These are phyloP conservation scores for Solanum hybrid DNA, from an alignment of 305 asterid species.

Conservation along the genomic window DNA sequence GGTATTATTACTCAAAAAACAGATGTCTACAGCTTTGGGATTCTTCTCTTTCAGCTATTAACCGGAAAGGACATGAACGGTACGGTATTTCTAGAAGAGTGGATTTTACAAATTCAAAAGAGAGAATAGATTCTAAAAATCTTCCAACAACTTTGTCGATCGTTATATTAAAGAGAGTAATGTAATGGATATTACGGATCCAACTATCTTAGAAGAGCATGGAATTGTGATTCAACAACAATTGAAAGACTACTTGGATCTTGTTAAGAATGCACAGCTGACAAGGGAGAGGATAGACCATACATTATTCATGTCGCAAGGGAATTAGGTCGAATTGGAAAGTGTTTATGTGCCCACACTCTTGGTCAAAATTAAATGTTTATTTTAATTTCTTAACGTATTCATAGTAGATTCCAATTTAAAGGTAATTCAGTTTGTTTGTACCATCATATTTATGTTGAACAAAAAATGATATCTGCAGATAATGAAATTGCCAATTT, in stretches of 20 bases:
- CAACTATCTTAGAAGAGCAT: not conserved
- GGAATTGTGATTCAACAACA: not conserved
- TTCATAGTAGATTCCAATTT: too few species aligned
- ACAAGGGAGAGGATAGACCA: not conserved
- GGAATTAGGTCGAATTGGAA: not conserved
- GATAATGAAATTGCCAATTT: too few species aligned
- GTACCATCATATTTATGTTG: too few species aligned
- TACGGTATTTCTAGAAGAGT: too few species aligned
- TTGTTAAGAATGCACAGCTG: not conserved
- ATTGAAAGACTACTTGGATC: not conserved
- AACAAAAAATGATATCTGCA: too few species aligned
- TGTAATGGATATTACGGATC: not conserved
- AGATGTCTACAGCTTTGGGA: not conserved
- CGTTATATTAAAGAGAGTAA: fast-evolving
- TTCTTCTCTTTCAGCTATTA: not conserved
- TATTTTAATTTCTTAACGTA: too few species aligned
- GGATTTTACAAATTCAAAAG: too few species aligned
- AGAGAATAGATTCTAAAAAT: not conserved
- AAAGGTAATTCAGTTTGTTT: too few species aligned
- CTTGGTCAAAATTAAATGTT: not conserved
- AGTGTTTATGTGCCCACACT: not conserved
- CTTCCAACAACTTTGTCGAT: not conserved
- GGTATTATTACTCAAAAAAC: not conserved
- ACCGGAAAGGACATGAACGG: not conserved
- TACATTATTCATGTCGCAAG: not conserved